Evolutionary conservation across 2,329 filamentous ascomycete genomes (phyloP).

Genomic region (Neurospora sp.): DNA sequence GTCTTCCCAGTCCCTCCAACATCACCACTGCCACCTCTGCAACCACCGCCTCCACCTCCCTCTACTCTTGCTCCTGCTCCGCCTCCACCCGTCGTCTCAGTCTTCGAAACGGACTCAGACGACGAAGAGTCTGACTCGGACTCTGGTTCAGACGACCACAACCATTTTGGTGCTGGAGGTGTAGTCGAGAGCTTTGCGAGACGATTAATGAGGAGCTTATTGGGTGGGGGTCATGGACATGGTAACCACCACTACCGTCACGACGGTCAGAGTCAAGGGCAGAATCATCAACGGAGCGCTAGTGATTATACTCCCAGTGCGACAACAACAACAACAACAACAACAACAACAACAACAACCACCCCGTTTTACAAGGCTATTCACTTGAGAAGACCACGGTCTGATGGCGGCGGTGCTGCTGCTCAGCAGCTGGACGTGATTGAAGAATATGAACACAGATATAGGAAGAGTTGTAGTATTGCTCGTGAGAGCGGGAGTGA

Average conservation of each 20-base stretch:
- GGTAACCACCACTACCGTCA: neutral
- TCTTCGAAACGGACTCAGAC: conserved; percentile 37
- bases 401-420: neutral
- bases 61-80: neutral
- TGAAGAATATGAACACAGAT: neutral
- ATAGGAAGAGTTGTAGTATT: neutral
- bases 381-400: neutral
- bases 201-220: conserved; percentile 24
- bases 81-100: neutral
- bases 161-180: neutral
- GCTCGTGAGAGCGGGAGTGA: neutral
- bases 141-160: conserved; percentile 23
- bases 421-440: neutral
- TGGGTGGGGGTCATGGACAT: neutral
- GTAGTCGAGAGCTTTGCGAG: conserved; percentile 20
- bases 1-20: neutral
- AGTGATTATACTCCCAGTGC: neutral
- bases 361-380: neutral
- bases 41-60: neutral
- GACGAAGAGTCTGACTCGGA: conserved; percentile 34
- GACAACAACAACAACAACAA: neutral
- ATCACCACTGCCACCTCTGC: neutral
- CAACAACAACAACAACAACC: no score
- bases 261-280: neutral
- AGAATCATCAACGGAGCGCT: neutral